phyloP scores from a whole-genome alignment of 208 protist genomes.

The Leishmania lainsoni region DNA sequence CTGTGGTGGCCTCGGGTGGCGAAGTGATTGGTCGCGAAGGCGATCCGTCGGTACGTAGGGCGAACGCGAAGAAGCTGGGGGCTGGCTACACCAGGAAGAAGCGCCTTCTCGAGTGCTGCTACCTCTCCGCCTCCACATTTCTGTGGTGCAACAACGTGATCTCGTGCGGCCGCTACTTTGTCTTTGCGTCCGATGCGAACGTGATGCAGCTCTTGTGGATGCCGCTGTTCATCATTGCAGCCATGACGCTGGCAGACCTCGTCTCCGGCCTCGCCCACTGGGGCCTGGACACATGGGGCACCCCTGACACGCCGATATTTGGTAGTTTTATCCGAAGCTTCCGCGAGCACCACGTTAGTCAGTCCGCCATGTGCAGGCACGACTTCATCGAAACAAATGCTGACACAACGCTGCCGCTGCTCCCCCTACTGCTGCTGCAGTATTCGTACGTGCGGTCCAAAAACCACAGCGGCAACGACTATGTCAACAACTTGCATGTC shows the following conservation, averaged over 20 bases:
- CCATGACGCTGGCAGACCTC: constrained; percentile 91
- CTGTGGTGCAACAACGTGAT: constrained; percentile 69
- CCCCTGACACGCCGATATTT: constrained; percentile 86
- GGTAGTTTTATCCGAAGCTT: constrained; percentile 95
- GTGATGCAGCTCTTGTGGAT: constrained; percentile 72
- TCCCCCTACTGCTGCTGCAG: constrained; percentile 74
- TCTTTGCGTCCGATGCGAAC: constrained; percentile 56
- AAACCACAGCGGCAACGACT: constrained; percentile 47
- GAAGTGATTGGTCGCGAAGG: constrained; percentile 47
- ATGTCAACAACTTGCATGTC: constrained; percentile 60
- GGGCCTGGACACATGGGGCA: constrained; percentile 94
- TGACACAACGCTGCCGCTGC: constrained; percentile 90
- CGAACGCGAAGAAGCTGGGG: constrained; percentile 78
- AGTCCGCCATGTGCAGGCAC: constrained; percentile 91
- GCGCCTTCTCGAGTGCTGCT: constrained; percentile 82
- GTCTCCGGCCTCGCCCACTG: constrained; percentile 93
- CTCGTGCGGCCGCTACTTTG: constrained; percentile 74
- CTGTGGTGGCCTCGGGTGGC: constrained; percentile 25
- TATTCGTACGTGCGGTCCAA: constrained; percentile 39
- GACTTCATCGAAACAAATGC: constrained; percentile 96
- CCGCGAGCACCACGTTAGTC: constrained; percentile 94
- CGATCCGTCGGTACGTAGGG: constrained; percentile 61
- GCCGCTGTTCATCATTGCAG: constrained; percentile 63
- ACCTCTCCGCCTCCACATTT: constrained; percentile 60
- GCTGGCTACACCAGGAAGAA: constrained; percentile 88